Base-by-base conservation (phyloP, 257 asterid species). In the Handroanthus guayacan region DNA sequence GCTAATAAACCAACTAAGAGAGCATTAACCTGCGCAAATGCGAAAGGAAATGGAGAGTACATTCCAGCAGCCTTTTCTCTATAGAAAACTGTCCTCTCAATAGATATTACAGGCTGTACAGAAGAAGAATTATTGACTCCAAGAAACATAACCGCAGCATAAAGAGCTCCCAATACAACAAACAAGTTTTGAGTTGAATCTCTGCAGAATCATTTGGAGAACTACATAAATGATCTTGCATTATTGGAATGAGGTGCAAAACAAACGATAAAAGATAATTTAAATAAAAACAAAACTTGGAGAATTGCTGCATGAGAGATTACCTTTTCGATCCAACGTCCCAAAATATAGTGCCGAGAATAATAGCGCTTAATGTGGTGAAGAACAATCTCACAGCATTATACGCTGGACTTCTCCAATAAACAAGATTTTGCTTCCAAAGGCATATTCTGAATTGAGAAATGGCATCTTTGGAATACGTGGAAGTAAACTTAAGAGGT, bases 1-100 rank as follows among this genome's bases (percentile, higher is more conserved):
- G 51, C 48, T 54, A 48, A 41, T 5, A 52, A 69, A 74, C 48
- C 38, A 72, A 44, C 37, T 71, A 36, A 34, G 31, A 71, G 50
- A 58, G 62, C 43, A 69, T 78, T 75, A 62, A 93, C 98, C 95
- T 93, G 98, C 14, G 98, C 97, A 67, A 82, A 76, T 55, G 97
- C 97, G 72, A 91, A 93, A 60, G 97, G 91, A 63, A 82, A 31
- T 13, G 98, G 87, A 20, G 97, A 84, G 81, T 86, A 93, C 96
- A 93, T 86, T 78, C 97, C 98, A 62, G 98, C 96, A 69, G 98
- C 98, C 77, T 83, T 87, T 82, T 93, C 98, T 77, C 98, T 79
- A 78, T 93, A 93, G 92, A 93, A 93, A 75, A 93, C 98, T 50
- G 93, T 93, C 76, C 98, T 87, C 85, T 89, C 97, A 69, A 88